Percentiles rank a stretch among this genome's conserved stretches.
Conservation (phyloP, 75 land plant species). For the Cupressus sempervirens region DNA sequence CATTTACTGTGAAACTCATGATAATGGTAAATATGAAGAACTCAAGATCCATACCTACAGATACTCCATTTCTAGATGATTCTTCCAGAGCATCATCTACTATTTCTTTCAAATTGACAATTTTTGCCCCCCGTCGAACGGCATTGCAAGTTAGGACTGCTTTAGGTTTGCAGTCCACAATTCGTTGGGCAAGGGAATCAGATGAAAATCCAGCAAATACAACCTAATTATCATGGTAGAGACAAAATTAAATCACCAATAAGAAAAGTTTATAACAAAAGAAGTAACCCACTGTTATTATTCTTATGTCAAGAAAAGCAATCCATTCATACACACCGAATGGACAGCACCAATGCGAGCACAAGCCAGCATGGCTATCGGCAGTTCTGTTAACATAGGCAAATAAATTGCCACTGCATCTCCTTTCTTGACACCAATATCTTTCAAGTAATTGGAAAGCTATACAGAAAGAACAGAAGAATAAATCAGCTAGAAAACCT, state of each 20-base stretch:
- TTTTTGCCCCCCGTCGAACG: slow-evolving; percentile 75
- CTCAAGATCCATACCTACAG: slow-evolving; percentile 46
- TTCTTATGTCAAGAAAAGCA: neutral
- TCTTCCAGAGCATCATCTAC: slow-evolving; percentile 76
- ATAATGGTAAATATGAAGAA: neutral
- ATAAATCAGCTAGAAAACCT: neutral
- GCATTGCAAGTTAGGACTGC: slow-evolving; percentile 83
- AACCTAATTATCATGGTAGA: slow-evolving; percentile 49
- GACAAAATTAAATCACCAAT: slow-evolving; percentile 5
- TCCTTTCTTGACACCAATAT: slow-evolving; percentile 79
- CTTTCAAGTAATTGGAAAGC: slow-evolving; percentile 90
- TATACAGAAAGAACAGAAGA: slow-evolving; percentile 18
- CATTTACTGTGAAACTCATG: neutral
- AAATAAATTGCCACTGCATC: slow-evolving; percentile 89
- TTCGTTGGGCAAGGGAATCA: slow-evolving; percentile 88
- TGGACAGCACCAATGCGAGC: slow-evolving; percentile 99
- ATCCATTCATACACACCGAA: slow-evolving; percentile 47
- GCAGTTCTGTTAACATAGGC: slow-evolving; percentile 93
- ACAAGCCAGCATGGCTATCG: slow-evolving; percentile 97
- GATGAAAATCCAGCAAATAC: slow-evolving; percentile 97
- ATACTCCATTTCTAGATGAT: slow-evolving; percentile 42
- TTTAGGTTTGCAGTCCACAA: slow-evolving; percentile 91
- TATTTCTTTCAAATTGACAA: slow-evolving; percentile 73
- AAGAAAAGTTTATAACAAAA: neutral
- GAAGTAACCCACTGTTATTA: neutral